Conservation (phyloP, 768 basidiomycete species). For the Lactifluus hygrophoroides region DNA sequence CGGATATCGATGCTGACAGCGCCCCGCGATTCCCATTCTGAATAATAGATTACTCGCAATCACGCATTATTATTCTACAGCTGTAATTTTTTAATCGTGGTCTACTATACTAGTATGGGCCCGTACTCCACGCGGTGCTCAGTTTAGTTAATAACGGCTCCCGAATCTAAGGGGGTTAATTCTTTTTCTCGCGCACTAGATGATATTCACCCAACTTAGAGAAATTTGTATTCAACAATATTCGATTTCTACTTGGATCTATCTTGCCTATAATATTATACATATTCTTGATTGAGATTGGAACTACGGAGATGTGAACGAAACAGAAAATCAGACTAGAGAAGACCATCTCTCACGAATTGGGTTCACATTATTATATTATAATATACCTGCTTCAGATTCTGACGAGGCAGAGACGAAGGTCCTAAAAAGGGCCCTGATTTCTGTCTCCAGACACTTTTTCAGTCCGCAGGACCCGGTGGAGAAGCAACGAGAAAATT, state of each 20-base stretch:
- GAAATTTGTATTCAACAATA: not conserved
- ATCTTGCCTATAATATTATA: not conserved
- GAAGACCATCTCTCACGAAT: no score
- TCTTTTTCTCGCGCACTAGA: no score
- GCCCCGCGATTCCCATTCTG: conserved; percentile 9
- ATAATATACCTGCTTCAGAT: no score
- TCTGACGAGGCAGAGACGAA: no score
- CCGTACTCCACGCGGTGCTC: not conserved
- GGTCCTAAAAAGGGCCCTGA: no score
- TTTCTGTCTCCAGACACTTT: no score
- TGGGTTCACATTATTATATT: no score
- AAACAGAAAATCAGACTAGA: no score
- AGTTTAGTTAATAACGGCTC: not conserved
- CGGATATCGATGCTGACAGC: not conserved
- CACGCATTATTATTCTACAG: not conserved
- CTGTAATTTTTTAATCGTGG: not conserved
- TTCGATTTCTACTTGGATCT: not conserved
- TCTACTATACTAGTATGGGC: not conserved
- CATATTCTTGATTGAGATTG: not conserved
- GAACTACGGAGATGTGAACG: not conserved
- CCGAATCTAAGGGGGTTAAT: no score
- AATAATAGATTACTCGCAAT: not conserved
- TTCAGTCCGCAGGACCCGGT: no score
- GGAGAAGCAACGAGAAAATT: no score
- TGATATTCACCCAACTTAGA: no score